A percentile compares a stretch with the other conserved stretches of the same genome.
These are phyloP conservation scores for Quercus lobata DNA, from an alignment of 331 rosid genomes.

Conservation along the genomic window DNA sequence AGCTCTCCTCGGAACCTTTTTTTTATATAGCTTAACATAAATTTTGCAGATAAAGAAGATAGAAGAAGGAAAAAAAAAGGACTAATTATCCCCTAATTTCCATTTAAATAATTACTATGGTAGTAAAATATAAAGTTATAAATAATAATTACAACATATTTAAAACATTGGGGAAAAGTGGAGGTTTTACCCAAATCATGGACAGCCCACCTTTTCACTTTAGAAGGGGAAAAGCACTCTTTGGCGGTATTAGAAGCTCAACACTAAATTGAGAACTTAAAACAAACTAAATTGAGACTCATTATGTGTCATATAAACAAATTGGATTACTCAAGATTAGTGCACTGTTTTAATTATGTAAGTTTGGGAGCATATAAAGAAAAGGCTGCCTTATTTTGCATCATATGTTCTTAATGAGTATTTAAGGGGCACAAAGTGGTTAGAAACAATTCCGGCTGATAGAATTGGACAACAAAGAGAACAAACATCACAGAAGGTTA, in stretches of 20 bases:
- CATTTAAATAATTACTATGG: too few species aligned
- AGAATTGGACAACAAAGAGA: not conserved
- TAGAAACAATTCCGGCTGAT: not conserved
- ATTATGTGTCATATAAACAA: not conserved
- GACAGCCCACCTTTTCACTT: slow-evolving; percentile 75
- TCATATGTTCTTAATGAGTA: not conserved
- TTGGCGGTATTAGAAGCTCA: slow-evolving; percentile 27
- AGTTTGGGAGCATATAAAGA: not conserved
- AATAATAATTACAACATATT: too few species aligned
- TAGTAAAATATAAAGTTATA: too few species aligned
- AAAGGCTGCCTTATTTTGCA: not conserved
- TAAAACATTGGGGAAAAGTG: too few species aligned
- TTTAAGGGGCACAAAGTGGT: not conserved
- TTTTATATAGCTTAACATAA: too few species aligned
- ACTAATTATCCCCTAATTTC: too few species aligned
- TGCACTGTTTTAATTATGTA: not conserved
- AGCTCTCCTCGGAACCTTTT: too few species aligned
- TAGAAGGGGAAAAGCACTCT: slow-evolving; percentile 50
- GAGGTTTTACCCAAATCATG: slow-evolving; percentile 60
- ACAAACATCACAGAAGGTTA: not conserved
- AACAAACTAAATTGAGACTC: not conserved
- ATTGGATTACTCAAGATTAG: too few species aligned
- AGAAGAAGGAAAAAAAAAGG: too few species aligned
- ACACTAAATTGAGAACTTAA: slow-evolving; percentile 15
- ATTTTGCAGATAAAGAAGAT: too few species aligned